These are phyloP conservation scores for Calonectria pseudoreteaudii DNA, from an alignment of 2,329 filamentous ascomycete species.

Conservation along the genomic window DNA sequence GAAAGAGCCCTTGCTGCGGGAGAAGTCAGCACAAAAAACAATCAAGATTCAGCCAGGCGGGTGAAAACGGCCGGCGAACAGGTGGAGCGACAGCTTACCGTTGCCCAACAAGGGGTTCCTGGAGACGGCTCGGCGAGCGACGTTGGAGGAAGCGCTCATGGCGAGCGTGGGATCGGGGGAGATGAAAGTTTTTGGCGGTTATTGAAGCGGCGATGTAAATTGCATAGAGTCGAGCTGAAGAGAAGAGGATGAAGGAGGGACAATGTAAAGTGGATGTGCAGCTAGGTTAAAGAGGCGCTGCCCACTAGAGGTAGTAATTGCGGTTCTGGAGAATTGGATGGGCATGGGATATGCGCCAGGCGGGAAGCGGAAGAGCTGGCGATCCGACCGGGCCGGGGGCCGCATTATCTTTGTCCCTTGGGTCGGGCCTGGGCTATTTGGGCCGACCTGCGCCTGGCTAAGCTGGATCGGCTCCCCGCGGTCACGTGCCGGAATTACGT, in stretches of 20 bases:
- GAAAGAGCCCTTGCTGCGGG: constrained; percentile 59
- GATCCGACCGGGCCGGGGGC: constrained; percentile 34
- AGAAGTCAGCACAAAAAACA: constrained; percentile 40
- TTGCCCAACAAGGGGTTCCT: constrained; percentile 64
- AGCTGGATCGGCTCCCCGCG: constrained; percentile 10
- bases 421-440: not conserved
- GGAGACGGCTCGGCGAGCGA: constrained; percentile 66
- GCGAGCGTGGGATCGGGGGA: constrained; percentile 34
- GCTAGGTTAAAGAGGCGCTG: constrained; percentile 39
- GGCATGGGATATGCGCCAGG: constrained; percentile 25
- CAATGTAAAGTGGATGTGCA: constrained; percentile 37
- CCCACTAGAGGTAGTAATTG: constrained; percentile 37
- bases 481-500: constrained; percentile 17
- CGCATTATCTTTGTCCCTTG: constrained; percentile 26
- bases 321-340: constrained; percentile 33
- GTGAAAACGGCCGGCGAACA: constrained; percentile 13
- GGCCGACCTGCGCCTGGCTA: not conserved
- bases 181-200: constrained; percentile 24
- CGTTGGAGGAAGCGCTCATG: constrained; percentile 69
- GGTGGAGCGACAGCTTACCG: constrained; percentile 51
- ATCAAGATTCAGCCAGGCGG: constrained; percentile 11
- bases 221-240: constrained; percentile 20
- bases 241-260: constrained; percentile 36
- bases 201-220: constrained; percentile 11
- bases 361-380: constrained; percentile 40